These are phyloP conservation scores for Phanerodontia chrysosporium DNA, from an alignment of 768 basidiomycete species.

Conservation along the genomic window DNA sequence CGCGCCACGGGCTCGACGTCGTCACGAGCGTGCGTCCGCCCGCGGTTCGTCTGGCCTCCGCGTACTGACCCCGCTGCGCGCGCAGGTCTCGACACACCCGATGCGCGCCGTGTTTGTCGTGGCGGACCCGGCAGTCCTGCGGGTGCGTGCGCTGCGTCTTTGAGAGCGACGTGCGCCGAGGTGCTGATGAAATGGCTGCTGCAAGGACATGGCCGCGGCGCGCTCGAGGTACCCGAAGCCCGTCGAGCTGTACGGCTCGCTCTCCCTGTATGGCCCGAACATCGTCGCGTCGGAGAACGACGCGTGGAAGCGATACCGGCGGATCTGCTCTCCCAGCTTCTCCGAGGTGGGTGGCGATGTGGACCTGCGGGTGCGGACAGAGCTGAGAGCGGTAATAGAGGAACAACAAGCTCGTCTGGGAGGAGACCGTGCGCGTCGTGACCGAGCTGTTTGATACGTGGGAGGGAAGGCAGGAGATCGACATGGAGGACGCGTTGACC, in stretches of 20 bases:
- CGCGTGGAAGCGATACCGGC: conserved; percentile 61
- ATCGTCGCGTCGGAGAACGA: conserved; percentile 60
- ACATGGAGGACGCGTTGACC: conserved; percentile 41
- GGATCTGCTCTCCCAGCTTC: conserved; percentile 57
- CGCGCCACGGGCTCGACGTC: conserved; percentile 15
- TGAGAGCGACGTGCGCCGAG: too few relatives aligned
- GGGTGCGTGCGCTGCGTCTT: not conserved
- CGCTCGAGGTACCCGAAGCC: conserved; percentile 56
- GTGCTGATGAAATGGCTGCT: too few relatives aligned
- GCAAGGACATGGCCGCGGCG: conserved; percentile 44
- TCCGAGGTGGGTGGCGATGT: conserved; percentile 39
- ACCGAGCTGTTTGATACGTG: conserved; percentile 36
- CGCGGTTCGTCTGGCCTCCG: not conserved
- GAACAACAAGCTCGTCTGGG: conserved; percentile 35
- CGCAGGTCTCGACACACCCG: not conserved
- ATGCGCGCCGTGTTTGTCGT: not conserved
- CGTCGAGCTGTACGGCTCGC: conserved; percentile 36
- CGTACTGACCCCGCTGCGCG: not conserved
- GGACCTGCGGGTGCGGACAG: not conserved
- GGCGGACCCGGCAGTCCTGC: not conserved
- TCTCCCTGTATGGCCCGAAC: conserved; percentile 53
- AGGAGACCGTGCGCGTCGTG: conserved; percentile 28
- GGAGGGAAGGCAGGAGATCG: conserved; percentile 35
- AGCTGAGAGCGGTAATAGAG: conserved; percentile 8
- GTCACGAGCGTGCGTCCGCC: conserved; percentile 13